Conservation (phyloP, 306 rosid species). For the Pachyrhizus erosus region DNA sequence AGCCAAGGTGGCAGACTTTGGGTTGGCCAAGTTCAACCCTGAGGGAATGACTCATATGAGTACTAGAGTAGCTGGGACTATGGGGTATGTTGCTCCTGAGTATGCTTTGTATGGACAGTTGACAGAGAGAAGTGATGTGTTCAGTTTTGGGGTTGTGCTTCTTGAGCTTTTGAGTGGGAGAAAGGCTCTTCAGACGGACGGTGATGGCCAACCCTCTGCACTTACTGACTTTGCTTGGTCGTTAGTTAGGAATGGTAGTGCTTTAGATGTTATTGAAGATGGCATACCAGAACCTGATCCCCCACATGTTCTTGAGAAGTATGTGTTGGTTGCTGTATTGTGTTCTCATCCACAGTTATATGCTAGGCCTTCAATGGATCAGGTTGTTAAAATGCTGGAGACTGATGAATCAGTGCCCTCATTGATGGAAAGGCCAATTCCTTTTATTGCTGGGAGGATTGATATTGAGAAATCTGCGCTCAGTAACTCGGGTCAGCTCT, state of each 20-base stretch:
- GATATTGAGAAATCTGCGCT: constrained; percentile 76
- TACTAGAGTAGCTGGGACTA: constrained; percentile 94
- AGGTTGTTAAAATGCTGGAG: constrained; percentile 93
- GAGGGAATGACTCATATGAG: constrained; percentile 97
- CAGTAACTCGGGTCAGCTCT: constrained; percentile 64
- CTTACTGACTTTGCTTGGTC: constrained; percentile 95
- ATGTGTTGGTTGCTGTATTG: constrained; percentile 78
- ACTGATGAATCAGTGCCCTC: constrained; percentile 81
- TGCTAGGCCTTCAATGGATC: constrained; percentile 99
- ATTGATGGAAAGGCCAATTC: constrained; percentile 75
- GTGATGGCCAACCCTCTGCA: constrained; percentile 64
- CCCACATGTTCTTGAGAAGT: constrained; percentile 78
- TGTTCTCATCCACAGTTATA: constrained; percentile 95
- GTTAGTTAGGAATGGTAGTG: constrained; percentile 67
- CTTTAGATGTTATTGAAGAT: constrained; percentile 82
- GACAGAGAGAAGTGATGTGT: constrained; percentile 93
- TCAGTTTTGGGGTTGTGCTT: constrained; percentile 85
- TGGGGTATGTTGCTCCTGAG: constrained; percentile 99
- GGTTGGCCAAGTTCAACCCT: constrained; percentile 87
- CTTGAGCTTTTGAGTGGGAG: constrained; percentile 96
- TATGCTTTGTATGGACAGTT: constrained; percentile 94
- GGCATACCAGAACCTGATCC: constrained; percentile 71
- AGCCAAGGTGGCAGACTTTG: constrained; percentile 93
- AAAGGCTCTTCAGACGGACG: constrained; percentile 68
- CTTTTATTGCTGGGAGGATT: constrained; percentile 70